phyloP scores from a whole-genome alignment of 257 asterid genomes.

The Solanum chilense region DNA sequence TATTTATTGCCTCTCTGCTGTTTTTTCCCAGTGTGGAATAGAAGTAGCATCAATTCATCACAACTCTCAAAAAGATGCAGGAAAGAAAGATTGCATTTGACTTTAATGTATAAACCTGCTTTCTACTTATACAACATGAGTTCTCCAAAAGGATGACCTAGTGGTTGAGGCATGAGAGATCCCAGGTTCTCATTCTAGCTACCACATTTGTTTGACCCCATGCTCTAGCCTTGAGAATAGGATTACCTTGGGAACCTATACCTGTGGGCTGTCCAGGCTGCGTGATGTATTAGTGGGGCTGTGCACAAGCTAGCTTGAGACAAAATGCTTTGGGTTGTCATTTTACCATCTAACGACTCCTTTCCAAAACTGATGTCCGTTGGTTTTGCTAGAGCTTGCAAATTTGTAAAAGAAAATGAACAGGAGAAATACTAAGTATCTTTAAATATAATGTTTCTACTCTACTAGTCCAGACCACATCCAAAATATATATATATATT shows the following conservation, averaged over 20 bases:
- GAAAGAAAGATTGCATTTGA: background rate
- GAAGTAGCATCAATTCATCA: background rate
- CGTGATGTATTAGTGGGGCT: background rate
- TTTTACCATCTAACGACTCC: background rate
- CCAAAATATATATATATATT: background rate
- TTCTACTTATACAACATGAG: background rate
- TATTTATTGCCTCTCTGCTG: background rate
- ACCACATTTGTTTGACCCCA: background rate
- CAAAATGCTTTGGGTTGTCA: background rate
- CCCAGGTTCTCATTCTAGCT: background rate
- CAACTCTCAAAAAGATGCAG: background rate
- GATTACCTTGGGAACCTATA: background rate
- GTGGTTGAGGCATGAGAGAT: background rate
- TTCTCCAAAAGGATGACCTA: background rate
- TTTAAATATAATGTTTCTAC: background rate
- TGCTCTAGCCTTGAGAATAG: background rate
- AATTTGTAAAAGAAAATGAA: background rate
- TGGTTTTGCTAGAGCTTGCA: background rate
- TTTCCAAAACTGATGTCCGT: background rate
- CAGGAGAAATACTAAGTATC: background rate
- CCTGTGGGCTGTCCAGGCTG: background rate
- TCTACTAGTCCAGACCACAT: background rate
- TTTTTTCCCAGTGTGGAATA: background rate
- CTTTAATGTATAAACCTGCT: background rate
- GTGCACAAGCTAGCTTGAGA: background rate